Conservation (phyloP, 352 stramenopile genomes). For the Phytophthora boehmeriae region DNA sequence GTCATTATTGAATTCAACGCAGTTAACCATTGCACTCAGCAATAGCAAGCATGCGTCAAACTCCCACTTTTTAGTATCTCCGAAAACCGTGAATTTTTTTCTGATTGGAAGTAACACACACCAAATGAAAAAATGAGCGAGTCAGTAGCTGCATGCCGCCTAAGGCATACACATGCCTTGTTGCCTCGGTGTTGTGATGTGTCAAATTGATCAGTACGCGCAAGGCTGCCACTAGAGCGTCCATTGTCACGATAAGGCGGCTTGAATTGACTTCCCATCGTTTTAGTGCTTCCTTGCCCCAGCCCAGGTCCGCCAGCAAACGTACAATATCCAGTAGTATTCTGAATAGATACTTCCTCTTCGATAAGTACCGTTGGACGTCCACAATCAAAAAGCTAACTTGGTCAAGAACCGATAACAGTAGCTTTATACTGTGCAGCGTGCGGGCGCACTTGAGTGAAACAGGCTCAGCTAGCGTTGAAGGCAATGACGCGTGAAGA, state of each 20-base stretch:
- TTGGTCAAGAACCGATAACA: slow-evolving; percentile 74
- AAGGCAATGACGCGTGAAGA: slow-evolving; percentile 11
- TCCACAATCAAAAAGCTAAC: slow-evolving; percentile 56
- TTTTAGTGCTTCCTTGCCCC: slow-evolving; percentile 24
- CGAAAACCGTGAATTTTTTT: not conserved
- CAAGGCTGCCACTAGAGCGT: slow-evolving; percentile 52
- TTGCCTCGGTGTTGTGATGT: slow-evolving; percentile 65
- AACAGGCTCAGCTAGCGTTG: slow-evolving; percentile 1
- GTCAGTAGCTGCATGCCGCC: slow-evolving; percentile 54
- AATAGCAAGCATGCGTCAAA: slow-evolving; percentile 68
- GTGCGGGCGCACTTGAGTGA: slow-evolving; percentile 18
- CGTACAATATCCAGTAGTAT: slow-evolving; percentile 49
- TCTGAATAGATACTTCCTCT: slow-evolving; percentile 33
- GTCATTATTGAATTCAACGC: slow-evolving; percentile 58
- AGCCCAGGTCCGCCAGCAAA: slow-evolving; percentile 41
- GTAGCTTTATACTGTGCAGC: slow-evolving; percentile 44
- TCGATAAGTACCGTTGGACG: slow-evolving; percentile 58
- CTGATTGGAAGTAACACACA: not conserved
- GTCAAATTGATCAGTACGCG: slow-evolving; percentile 83
- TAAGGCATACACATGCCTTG: slow-evolving; percentile 39
- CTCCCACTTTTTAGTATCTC: slow-evolving; percentile 47
- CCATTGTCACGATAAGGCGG: slow-evolving; percentile 40
- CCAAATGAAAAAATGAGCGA: slow-evolving; percentile 40
- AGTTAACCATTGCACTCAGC: slow-evolving; percentile 77
- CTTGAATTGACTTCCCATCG: slow-evolving; percentile 34